Base-by-base conservation (phyloP, 805 yeast species). In the Candida insectalens region DNA sequence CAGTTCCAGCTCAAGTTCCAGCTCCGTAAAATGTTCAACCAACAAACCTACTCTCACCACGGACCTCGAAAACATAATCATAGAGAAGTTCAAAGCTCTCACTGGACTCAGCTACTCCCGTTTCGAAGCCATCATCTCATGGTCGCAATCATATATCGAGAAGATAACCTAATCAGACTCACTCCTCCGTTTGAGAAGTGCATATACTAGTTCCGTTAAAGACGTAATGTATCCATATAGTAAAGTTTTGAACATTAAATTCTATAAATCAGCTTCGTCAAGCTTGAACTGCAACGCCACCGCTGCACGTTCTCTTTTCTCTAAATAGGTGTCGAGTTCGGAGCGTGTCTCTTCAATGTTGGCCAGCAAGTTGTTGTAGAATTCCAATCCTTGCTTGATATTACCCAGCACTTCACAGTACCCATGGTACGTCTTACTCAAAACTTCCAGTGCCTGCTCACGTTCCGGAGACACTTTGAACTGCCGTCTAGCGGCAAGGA, bases 331-430 rank as follows among this genome's bases (percentile, higher is more conserved):
- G 17, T 19, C 30, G 6, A 25, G 17, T 12, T 33, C 27, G 16
- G 31, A 29, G 29, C 31, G 30, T 8, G n/a, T 27, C 12, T 14
- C 14, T 2, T 17, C 26, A 9, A 32, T n/a, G 15, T 15, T 26
- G 7, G 30, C 18, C 30, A 26, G 26, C 39, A 83, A 70, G 34
- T 77, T 80, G 25, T 64, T 64, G 57, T 88, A 88, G 49, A 87
- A 87, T 35, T 67, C 65, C 0, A 71, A 46, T 0, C 95, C 96
- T 44, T 80, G 82, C 20, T 67, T 67, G 19, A 84, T 51, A 47
- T 83, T 80, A 4, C 64, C 59, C 13, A 67, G 53, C 2, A 83
- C 63, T 44, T 80, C 83, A 19, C 65, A 53, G 45, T 63, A 79
- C 31, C 70, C 65, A 26, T 60, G 52, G 41, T 63, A 70, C 1